Evolutionary conservation across 2,329 filamentous ascomycete species (phyloP).

Genomic region (Diplodia seriata): DNA sequence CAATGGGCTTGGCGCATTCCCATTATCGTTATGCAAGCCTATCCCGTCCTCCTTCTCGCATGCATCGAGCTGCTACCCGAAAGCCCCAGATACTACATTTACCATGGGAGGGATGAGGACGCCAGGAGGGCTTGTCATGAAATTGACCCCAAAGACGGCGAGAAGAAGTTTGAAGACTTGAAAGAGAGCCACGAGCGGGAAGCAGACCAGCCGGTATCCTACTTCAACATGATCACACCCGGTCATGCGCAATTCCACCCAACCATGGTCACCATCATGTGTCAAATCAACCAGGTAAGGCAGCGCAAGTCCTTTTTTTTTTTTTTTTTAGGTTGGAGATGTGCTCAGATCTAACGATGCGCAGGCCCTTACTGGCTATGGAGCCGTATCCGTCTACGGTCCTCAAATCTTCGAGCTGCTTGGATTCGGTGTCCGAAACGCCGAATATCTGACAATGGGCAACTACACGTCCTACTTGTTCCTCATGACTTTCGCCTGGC

Average conservation of each 20-base stretch:
- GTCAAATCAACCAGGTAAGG: conserved; percentile 64
- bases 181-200: conserved; percentile 60
- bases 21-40: conserved; percentile 67
- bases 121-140: conserved; percentile 57
- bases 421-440: conserved; percentile 58
- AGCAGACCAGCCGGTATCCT: conserved; percentile 55
- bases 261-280: conserved; percentile 67
- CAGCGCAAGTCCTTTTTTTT: accelerated
- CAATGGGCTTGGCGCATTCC: conserved; percentile 69
- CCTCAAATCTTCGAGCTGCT: conserved; percentile 69
- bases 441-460: conserved; percentile 64
- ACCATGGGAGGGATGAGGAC: conserved; percentile 58
- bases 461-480: conserved; percentile 68
- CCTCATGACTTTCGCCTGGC: conserved; percentile 68
- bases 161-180: conserved; percentile 59
- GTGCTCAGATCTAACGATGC: not conserved
- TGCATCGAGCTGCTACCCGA: conserved; percentile 63
- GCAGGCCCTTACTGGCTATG: conserved; percentile 63
- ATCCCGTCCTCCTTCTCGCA: conserved; percentile 61
- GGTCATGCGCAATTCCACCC: conserved; percentile 65
- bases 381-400: conserved; percentile 67
- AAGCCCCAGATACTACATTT: conserved; percentile 64
- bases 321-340: too few relatives aligned
- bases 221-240: conserved; percentile 65
- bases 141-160: conserved; percentile 60